These are phyloP conservation scores for Gentiana dahurica DNA, from an alignment of 257 asterid species.

Conservation along the genomic window DNA sequence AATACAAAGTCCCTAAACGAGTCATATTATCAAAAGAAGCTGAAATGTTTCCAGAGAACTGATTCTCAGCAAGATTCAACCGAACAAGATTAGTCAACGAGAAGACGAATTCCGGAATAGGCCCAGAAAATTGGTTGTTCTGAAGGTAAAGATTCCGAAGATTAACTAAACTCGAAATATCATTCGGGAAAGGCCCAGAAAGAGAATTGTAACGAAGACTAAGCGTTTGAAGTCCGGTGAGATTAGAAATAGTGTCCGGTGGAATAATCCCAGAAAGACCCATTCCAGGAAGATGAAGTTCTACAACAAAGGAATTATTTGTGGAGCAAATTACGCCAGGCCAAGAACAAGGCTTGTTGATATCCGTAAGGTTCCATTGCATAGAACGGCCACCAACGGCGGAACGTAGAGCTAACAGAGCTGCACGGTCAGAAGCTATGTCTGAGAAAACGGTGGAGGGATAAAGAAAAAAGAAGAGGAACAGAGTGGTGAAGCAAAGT, in stretches of 20 bases:
- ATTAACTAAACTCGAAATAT: conserved; percentile 30
- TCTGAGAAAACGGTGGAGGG: conserved; percentile 24
- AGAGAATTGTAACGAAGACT: conserved; percentile 81
- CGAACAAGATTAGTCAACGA: conserved; percentile 44
- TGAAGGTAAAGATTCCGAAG: conserved; percentile 60
- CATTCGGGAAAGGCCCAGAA: conserved; percentile 48
- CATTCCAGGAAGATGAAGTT: conserved; percentile 73
- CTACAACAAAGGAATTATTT: conserved; percentile 36
- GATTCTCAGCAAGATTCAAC: conserved; percentile 50
- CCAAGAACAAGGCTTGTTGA: conserved; percentile 53
- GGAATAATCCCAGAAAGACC: conserved; percentile 66
- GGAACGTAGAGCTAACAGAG: conserved; percentile 59
- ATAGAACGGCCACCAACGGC: conserved; percentile 71
- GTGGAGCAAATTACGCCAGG: conserved; percentile 58
- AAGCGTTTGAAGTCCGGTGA: conserved; percentile 50
- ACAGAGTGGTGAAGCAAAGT: conserved; percentile 6
- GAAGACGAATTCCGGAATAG: conserved; percentile 50
- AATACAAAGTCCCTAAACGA: conserved; percentile 60
- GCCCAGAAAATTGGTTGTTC: conserved; percentile 51
- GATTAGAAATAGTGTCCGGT: conserved; percentile 34
- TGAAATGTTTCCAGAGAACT: conserved; percentile 56
- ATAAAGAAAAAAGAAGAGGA: conserved; percentile 4
- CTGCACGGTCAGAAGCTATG: conserved; percentile 61
- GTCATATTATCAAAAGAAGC: conserved; percentile 40
- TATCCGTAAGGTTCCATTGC: conserved; percentile 53